A percentile compares a stretch with the other conserved stretches of the same genome.
Conservation (phyloP, 164 flowering plant genomes). For the Magnolia changhungtana region DNA sequence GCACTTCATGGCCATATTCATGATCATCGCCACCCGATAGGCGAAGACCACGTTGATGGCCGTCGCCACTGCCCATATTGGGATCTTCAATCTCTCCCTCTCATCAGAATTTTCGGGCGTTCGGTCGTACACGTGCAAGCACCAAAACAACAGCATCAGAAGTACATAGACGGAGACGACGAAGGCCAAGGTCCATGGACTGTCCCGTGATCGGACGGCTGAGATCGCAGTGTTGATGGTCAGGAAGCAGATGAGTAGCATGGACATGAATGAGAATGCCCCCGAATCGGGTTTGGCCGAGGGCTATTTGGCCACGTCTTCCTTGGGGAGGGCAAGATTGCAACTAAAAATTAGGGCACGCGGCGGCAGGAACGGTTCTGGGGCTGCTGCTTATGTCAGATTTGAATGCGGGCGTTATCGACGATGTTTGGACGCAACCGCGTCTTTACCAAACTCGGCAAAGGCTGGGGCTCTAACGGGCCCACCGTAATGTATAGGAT, state of each 20-base stretch:
- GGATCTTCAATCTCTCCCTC: neutral
- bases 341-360: no score
- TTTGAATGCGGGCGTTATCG: no score
- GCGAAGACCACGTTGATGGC: conserved; percentile 6
- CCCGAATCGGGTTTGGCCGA: no score
- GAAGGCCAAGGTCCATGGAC: neutral
- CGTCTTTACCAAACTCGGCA: no score
- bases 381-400: no score
- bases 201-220: neutral
- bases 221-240: neutral
- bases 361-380: no score
- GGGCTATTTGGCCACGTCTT: no score
- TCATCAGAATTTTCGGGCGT: neutral
- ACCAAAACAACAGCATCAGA: neutral
- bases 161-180: conserved; percentile 1
- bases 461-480: no score
- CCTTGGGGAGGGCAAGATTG: no score
- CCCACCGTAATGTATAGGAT: no score
- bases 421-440: no score
- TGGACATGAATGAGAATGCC: neutral
- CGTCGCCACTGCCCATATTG: neutral
- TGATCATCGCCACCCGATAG: neutral
- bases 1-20: neutral
- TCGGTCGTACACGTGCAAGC: neutral
- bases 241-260: neutral